Conservation (phyloP, 2,329 filamentous ascomycete genomes). For the Fusarium bactridioides region DNA sequence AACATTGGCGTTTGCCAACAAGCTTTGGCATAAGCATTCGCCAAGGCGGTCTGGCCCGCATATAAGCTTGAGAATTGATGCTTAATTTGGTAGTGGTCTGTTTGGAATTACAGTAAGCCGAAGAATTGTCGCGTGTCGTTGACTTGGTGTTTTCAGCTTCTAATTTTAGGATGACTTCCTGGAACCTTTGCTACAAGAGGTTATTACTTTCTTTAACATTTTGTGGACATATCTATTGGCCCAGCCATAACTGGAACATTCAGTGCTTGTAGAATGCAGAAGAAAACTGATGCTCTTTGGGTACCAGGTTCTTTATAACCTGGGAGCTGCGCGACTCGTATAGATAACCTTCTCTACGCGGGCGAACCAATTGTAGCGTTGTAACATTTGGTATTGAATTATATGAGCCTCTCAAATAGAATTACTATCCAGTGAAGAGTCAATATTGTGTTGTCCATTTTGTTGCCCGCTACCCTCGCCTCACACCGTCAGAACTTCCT, state of each 20-base stretch:
- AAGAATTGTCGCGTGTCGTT: background rate
- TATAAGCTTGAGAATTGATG: background rate
- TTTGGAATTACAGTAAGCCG: background rate
- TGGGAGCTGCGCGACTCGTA: background rate
- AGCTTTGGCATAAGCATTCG: background rate
- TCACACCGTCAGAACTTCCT: fast-evolving
- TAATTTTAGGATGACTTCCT: background rate
- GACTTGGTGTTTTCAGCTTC: background rate
- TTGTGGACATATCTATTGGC: fast-evolving
- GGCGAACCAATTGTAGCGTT: background rate
- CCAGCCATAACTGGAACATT: fast-evolving
- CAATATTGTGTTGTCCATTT: background rate
- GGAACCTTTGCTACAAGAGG: background rate
- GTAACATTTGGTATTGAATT: fast-evolving
- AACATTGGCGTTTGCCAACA: background rate
- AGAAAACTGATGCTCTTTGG: fast-evolving
- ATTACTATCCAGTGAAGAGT: fast-evolving
- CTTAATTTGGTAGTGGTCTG: background rate
- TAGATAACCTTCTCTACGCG: too few relatives aligned
- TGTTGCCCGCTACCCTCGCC: background rate
- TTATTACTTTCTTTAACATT: background rate
- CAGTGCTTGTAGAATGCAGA: background rate
- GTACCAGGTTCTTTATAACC: fast-evolving
- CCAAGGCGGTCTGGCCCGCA: background rate
- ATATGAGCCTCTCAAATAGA: too few relatives aligned